phyloP scores from a whole-genome alignment of 306 rosid genomes.

The Cotoneaster glaucophyllus region DNA sequence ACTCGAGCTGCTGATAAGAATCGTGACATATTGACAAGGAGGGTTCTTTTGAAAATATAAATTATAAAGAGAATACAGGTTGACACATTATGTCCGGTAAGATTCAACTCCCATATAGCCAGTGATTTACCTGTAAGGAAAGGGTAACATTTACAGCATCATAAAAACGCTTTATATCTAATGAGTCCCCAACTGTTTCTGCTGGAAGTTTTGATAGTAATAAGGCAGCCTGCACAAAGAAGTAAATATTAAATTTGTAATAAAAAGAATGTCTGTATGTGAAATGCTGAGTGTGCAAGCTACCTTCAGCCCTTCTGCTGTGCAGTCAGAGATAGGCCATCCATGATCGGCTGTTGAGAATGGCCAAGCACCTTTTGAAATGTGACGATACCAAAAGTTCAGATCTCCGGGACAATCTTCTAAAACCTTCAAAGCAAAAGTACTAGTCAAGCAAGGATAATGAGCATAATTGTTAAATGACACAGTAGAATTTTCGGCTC shows the following conservation, averaged over 20 bases:
- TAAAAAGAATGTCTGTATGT: neutral
- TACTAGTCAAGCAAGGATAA: neutral
- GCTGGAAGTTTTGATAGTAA: slow-evolving; percentile 47
- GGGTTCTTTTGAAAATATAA: too few relatives aligned
- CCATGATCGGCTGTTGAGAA: slow-evolving; percentile 85
- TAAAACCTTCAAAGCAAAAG: slow-evolving; percentile 24
- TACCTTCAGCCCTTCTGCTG: slow-evolving; percentile 92
- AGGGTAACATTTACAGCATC: slow-evolving; percentile 72
- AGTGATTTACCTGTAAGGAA: slow-evolving; percentile 58
- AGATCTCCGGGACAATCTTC: slow-evolving; percentile 63
- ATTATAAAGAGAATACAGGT: too few relatives aligned
- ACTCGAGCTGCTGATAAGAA: neutral
- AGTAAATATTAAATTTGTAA: neutral
- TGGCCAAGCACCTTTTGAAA: slow-evolving; percentile 59
- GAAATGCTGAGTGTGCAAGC: neutral
- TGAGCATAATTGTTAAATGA: neutral
- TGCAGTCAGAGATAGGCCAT: slow-evolving; percentile 95
- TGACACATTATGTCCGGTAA: neutral
- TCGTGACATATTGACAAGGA: too few relatives aligned
- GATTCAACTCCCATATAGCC: neutral
- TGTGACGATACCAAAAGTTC: slow-evolving; percentile 46
- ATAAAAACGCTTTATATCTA: slow-evolving; percentile 37
- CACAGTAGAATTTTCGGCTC: neutral
- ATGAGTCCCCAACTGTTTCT: slow-evolving; percentile 54
- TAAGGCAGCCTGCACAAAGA: slow-evolving; percentile 54